Evolutionary conservation across 176 grass and related monocot genomes (phyloP), one percentile per base, ranked within the genome.

Genomic region (Phoenix dactylifera): DNA sequence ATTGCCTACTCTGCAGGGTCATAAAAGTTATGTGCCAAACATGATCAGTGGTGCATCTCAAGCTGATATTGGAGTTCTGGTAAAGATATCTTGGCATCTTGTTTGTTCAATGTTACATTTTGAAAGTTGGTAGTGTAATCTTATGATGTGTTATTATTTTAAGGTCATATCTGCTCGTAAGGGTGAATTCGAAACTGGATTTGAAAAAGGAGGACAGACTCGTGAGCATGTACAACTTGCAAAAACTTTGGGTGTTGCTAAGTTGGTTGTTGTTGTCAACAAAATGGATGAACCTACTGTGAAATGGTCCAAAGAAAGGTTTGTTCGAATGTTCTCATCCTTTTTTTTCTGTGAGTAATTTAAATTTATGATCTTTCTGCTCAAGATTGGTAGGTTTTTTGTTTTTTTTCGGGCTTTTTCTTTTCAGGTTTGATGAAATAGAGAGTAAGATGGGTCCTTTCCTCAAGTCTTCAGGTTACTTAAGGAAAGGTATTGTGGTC

Each of bases 1-100:
- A 10, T 10, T 91, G 54, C 68, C n/a, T 52, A 55, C 59, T 80
- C 30, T 84, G 52, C 77, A 95, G 90, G 90, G 90, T 60, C 90
- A 95, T 67, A 95, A 95, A 78, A 95, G 90, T 69, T 95, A 95
- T 57, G 90, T 95, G 25, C 90, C 90, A 63, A 95, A 89, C 61
- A 95, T 95, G 90, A 95, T 95, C 58, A 84, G 80, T 64, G 90
- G 90, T 55, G 90, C 90, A 67, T 95, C 90, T 80, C 90, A 95
- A 87, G 90, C 90, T 72, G 90, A 95, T 74, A 84, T 95, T 35
- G 90, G 90, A 65, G 90, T 95, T 76, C 71, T 95, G 73, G 90
- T 95, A 86, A 72, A 64, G 14, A 72, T 77, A 50, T 55, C 4
- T 54, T 51, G n/a, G 1, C 48, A 6, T 22, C 14, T 32, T 79